These are phyloP conservation scores for Lactarius evosmus DNA, from an alignment of 768 basidiomycete species.

Conservation along the genomic window DNA sequence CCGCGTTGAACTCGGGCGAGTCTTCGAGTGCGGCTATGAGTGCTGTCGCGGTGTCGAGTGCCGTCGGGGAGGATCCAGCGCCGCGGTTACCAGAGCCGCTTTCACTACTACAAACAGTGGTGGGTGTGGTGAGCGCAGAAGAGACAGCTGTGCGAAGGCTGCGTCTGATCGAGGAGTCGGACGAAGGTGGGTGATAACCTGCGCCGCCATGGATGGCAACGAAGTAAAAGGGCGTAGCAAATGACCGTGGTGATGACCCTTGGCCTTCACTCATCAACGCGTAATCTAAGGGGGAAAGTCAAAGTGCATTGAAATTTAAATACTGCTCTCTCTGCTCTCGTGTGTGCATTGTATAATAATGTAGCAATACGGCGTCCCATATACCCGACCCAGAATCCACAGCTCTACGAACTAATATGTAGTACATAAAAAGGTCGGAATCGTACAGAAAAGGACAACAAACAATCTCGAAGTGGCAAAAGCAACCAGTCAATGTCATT, in stretches of 20 bases:
- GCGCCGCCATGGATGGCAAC: constrained; percentile 79
- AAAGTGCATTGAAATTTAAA: constrained; percentile 6
- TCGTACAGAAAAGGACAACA: constrained; percentile 7
- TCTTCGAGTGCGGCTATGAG: constrained; percentile 7
- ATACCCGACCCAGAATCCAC: constrained; percentile 4
- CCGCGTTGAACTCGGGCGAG: constrained; percentile 35
- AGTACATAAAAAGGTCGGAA: background rate
- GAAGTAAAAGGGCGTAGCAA: constrained; percentile 21
- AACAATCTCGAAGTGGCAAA: background rate
- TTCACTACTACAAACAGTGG: background rate
- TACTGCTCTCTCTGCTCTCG: background rate
- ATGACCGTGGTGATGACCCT: background rate
- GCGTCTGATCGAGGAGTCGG: constrained; percentile 41
- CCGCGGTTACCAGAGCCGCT: background rate
- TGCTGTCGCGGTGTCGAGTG: constrained; percentile 13
- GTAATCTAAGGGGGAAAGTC: background rate
- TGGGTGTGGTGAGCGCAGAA: constrained; percentile 41
- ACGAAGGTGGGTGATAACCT: constrained; percentile 50
- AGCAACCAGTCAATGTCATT: background rate
- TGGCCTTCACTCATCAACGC: background rate
- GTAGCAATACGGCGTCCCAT: constrained; percentile 14
- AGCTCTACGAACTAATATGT: background rate
- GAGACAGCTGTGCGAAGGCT: constrained; percentile 51
- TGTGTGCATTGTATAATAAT: constrained; percentile 15
- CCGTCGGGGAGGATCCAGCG: constrained; percentile 1